A percentile compares a stretch with the other conserved stretches of the same genome.
Evolutionary conservation across 495 filamentous ascomycete species (phyloP).

Genomic region (Penicillium verhagenii): DNA sequence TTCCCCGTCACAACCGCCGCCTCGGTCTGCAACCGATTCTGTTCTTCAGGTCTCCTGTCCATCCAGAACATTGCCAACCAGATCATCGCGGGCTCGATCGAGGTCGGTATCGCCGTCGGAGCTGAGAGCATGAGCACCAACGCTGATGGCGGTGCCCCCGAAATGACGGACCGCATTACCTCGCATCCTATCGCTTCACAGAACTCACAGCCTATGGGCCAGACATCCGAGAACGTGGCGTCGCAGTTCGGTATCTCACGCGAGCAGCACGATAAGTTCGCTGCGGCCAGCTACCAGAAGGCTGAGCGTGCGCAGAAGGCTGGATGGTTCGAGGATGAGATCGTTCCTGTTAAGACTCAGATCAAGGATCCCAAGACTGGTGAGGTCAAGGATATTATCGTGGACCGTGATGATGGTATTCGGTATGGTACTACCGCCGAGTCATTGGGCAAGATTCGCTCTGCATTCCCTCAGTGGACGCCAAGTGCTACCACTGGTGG

Average conservation of each 20-base stretch:
- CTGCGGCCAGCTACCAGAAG: slow-evolving; percentile 78
- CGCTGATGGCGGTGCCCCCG: slow-evolving; percentile 64
- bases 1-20: slow-evolving; percentile 83
- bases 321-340: slow-evolving; percentile 89
- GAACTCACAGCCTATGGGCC: slow-evolving; percentile 91
- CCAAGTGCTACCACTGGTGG: slow-evolving; percentile 85
- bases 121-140: slow-evolving; percentile 84
- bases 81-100: slow-evolving; percentile 77
- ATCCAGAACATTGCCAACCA: slow-evolving; percentile 91
- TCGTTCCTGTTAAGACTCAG: slow-evolving; percentile 76
- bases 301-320: slow-evolving; percentile 90
- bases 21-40: slow-evolving; percentile 87
- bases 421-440: slow-evolving; percentile 87
- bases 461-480: slow-evolving; percentile 85
- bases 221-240: slow-evolving; percentile 92
- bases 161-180: slow-evolving; percentile 72
- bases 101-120: slow-evolving; percentile 82
- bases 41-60: slow-evolving; percentile 90
- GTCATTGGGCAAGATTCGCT: slow-evolving; percentile 74
- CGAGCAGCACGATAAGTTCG: slow-evolving; percentile 75
- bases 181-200: slow-evolving; percentile 72
- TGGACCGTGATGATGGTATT: slow-evolving; percentile 87
- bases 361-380: slow-evolving; percentile 82
- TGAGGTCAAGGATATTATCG: slow-evolving; percentile 69
- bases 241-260: slow-evolving; percentile 79